These are phyloP conservation scores for Thalassiosira profunda DNA, from an alignment of 108 stramenopile species.

Conservation along the genomic window DNA sequence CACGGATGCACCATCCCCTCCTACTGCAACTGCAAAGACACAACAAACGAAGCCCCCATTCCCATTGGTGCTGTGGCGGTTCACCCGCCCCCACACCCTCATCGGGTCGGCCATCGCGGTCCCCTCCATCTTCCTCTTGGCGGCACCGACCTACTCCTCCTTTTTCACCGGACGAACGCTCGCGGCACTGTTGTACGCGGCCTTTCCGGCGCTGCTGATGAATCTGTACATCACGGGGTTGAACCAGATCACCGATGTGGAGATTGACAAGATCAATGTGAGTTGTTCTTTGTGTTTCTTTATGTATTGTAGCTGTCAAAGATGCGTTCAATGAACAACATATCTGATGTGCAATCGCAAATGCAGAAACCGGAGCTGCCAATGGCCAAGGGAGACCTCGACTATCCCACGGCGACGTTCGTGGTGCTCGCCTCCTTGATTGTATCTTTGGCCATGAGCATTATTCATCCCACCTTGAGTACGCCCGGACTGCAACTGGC, in stretches of 20 bases:
- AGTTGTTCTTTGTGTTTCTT: not conserved
- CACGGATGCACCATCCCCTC: not conserved
- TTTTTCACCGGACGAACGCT: slow-evolving; percentile 53
- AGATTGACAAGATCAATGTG: slow-evolving; percentile 95
- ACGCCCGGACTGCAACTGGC: slow-evolving; percentile 73
- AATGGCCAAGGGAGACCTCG: slow-evolving; percentile 86
- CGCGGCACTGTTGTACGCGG: slow-evolving; percentile 69
- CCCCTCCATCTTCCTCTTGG: slow-evolving; percentile 89
- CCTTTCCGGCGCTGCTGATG: slow-evolving; percentile 92
- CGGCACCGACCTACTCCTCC: slow-evolving; percentile 70
- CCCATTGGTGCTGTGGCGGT: slow-evolving; percentile 87
- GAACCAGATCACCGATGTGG: slow-evolving; percentile 97
- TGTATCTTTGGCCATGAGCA: slow-evolving; percentile 68
- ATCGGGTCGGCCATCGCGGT: slow-evolving; percentile 96
- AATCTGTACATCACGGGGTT: slow-evolving; percentile 97
- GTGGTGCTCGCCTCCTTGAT: slow-evolving; percentile 64
- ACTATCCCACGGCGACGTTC: slow-evolving; percentile 52
- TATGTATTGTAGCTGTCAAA: not conserved
- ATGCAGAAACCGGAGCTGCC: slow-evolving; percentile 90
- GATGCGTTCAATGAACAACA: no score
- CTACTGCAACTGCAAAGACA: slow-evolving; percentile 10
- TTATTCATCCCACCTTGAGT: slow-evolving; percentile 57
- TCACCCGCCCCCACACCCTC: slow-evolving; percentile 96
- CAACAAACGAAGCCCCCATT: slow-evolving; percentile 33
- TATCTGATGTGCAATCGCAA: no score